Evolutionary conservation across 2,329 filamentous ascomycete genomes (phyloP), one percentile per base, ranked within the genome.

Genomic region (Gnomoniopsis smithogilvyi): DNA sequence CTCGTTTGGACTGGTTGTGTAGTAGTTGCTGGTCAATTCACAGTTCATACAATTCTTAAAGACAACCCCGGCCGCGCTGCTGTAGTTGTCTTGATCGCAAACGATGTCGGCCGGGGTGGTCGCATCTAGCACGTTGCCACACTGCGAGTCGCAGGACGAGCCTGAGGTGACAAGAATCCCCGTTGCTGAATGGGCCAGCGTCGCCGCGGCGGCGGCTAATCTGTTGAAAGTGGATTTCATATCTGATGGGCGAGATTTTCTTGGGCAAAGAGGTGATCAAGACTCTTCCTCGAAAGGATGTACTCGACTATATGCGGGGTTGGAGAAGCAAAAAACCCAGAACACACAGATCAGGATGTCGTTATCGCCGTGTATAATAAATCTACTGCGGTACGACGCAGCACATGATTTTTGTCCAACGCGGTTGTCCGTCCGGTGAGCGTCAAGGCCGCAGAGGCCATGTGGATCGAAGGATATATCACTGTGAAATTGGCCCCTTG

Each of bases 1-100:
- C 58, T 78, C 64, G 15, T 75, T 76, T 19, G 72, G 67, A 6
- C 65, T 70, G 1, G 70, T 65, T n/a, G 34, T 38, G 22, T 62
- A 54, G 64, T 78, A 84, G 4, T 71, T 69, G 69, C 85, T 87
- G 1, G 66, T 68, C 30, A 79, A 66, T 64, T 86, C 76, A 68
- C 83, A 86, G 41, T 73, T 67, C 48, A 85, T 67, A 64, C 83
- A 86, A 21, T 73, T 71, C 64, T 80, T 68, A 63, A 78, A 84
- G 45, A 84, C 75, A n/a, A 74, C 72, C 7, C 81, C 82, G 3
- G 71, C 64, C 1, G 75, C 69, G 8, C 68, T 72, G 34, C 59
- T 65, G 62, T 80, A 81, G 21, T 67, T 67, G 47, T 63, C 63
- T 36, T 80, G 73, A 2, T 71, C 64, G 69, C 83, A 86, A 46